phyloP scores from a whole-genome alignment of 345 rosid species.

The Pistacia vera region DNA sequence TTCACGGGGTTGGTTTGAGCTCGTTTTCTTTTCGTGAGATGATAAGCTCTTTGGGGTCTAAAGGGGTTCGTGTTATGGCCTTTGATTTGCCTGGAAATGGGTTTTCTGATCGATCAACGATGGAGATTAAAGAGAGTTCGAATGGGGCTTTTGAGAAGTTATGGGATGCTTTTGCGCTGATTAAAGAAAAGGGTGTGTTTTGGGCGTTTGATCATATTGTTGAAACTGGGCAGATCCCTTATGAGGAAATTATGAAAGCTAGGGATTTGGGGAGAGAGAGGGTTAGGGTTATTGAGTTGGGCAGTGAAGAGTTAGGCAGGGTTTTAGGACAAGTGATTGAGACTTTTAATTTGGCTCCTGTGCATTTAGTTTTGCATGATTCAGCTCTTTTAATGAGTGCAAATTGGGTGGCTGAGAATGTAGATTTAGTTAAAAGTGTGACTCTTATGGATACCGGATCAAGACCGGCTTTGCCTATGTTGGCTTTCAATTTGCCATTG shows the following conservation, averaged over 20 bases:
- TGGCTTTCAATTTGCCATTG: conserved; percentile 57
- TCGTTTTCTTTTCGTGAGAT: conserved; percentile 66
- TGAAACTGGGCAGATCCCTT: conserved; percentile 91
- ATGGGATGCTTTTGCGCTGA: conserved; percentile 64
- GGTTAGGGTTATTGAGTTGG: conserved; percentile 56
- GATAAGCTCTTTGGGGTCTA: conserved; percentile 52
- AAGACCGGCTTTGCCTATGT: conserved; percentile 71
- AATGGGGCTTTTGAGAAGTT: conserved; percentile 60
- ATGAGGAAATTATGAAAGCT: conserved; percentile 50
- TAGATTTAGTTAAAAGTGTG: conserved; percentile 55
- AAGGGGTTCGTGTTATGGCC: conserved; percentile 67
- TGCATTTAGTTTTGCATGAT: conserved; percentile 91
- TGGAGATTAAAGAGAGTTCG: conserved; percentile 55
- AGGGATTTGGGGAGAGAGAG: conserved; percentile 44
- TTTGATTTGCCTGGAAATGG: conserved; percentile 94
- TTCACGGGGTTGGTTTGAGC: conserved; percentile 85
- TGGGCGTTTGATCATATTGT: conserved; percentile 94
- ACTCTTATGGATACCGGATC: conserved; percentile 74
- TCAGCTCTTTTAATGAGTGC: conserved; percentile 75
- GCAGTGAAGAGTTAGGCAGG: conserved; percentile 66
- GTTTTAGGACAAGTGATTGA: conserved; percentile 74
- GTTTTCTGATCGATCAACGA: conserved; percentile 73
- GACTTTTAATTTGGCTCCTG: conserved; percentile 73
- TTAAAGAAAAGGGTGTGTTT: conserved; percentile 83
- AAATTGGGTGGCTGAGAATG: conserved; percentile 69